Evolutionary conservation across 2,329 filamentous ascomycete species (phyloP).

Genomic region (Monilinia laxa): DNA sequence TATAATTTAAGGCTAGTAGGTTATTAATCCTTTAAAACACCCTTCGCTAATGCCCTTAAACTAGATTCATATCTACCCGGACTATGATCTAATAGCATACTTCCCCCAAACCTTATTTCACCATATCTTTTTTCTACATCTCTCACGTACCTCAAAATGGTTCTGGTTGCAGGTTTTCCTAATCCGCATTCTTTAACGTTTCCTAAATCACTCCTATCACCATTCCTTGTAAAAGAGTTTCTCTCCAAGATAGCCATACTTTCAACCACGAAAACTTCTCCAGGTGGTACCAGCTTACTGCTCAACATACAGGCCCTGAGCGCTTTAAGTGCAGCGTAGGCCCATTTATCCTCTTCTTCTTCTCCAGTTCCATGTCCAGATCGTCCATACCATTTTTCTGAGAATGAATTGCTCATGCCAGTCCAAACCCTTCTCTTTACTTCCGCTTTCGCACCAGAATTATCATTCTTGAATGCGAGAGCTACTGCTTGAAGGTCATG

Average conservation of each 20-base stretch:
- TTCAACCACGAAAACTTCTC: slow-evolving; percentile 73
- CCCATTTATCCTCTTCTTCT: slow-evolving; percentile 66
- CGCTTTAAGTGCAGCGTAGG: slow-evolving; percentile 63
- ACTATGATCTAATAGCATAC: slow-evolving; percentile 75
- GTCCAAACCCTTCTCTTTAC: slow-evolving; percentile 66
- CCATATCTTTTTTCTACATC: slow-evolving; percentile 70
- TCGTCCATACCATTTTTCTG: slow-evolving; percentile 57
- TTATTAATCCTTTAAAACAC: slow-evolving; percentile 36
- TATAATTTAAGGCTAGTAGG: background rate
- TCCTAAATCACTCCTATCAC: background rate
- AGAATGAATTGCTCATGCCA: slow-evolving; percentile 60
- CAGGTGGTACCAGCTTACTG: slow-evolving; percentile 69
- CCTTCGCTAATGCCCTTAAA: slow-evolving; percentile 57
- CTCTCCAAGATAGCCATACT: slow-evolving; percentile 65
- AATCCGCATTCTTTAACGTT: slow-evolving; percentile 39
- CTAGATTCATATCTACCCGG: slow-evolving; percentile 72
- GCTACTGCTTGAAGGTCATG: slow-evolving; percentile 74
- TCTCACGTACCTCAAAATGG: slow-evolving; percentile 67
- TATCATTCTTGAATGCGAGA: slow-evolving; percentile 70
- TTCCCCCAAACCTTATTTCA: slow-evolving; percentile 68
- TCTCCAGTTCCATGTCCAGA: slow-evolving; percentile 42
- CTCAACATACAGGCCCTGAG: slow-evolving; percentile 67
- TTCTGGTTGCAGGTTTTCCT: slow-evolving; percentile 65
- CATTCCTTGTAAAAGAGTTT: slow-evolving; percentile 55
- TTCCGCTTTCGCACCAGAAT: slow-evolving; percentile 64